These are phyloP conservation scores for Ceratocystis colombiana DNA, from an alignment of 2,329 filamentous ascomycete species.

Conservation along the genomic window DNA sequence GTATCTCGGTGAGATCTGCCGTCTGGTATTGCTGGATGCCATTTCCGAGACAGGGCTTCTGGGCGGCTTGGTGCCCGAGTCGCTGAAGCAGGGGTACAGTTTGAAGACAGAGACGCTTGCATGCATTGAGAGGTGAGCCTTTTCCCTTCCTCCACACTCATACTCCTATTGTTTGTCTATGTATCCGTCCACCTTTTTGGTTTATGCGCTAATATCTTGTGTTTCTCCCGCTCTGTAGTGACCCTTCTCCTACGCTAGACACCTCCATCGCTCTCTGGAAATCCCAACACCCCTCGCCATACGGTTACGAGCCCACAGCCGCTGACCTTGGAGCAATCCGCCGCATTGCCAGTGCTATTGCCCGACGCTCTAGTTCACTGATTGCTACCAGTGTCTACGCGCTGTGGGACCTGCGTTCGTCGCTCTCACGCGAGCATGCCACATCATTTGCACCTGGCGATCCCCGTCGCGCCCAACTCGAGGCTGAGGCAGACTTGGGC, in stretches of 20 bases:
- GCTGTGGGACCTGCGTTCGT: conserved; percentile 48
- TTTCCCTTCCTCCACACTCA: not conserved
- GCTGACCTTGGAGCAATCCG: conserved; percentile 45
- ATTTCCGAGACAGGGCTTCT: conserved; percentile 46
- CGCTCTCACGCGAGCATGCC: conserved; percentile 34
- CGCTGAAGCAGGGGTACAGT: conserved; percentile 44
- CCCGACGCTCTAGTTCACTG: conserved; percentile 49
- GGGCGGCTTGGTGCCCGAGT: conserved; percentile 47
- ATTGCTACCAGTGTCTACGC: conserved; percentile 50
- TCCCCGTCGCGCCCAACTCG: conserved; percentile 37
- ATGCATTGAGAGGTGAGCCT: conserved; percentile 45
- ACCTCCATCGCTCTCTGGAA: conserved; percentile 15
- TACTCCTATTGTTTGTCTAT: not conserved
- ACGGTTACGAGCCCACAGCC: conserved; percentile 32
- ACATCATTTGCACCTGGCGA: conserved; percentile 32
- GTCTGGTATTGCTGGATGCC: conserved; percentile 49
- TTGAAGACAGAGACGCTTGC: conserved; percentile 53
- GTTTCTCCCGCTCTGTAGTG: conserved; percentile 27
- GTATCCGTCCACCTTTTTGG: too few relatives aligned
- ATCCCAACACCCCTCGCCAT: conserved; percentile 33
- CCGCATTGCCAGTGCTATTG: conserved; percentile 45
- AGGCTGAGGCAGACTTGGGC: conserved; percentile 40
- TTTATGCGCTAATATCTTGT: not conserved
- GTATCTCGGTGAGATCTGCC: conserved; percentile 56
- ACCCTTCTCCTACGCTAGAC: not conserved